Evolutionary conservation across 2,329 filamentous ascomycete genomes (phyloP).

Genomic region (Chaetomium sp.): DNA sequence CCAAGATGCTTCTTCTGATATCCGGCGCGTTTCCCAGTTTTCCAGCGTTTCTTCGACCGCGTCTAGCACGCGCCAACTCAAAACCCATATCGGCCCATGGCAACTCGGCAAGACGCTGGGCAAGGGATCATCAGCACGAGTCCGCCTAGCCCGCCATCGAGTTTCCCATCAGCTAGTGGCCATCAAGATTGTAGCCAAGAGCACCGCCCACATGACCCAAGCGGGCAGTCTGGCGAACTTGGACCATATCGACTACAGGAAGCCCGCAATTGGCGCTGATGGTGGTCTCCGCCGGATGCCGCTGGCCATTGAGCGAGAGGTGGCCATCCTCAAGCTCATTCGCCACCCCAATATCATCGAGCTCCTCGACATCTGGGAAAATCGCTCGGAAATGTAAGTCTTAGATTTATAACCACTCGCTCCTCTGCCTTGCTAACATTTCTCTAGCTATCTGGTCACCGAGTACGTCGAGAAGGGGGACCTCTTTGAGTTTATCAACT

Average conservation of each 20-base stretch:
- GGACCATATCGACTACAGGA: constrained; percentile 68
- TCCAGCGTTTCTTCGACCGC: constrained; percentile 43
- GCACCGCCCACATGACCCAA: constrained; percentile 75
- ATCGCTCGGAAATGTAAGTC: constrained; percentile 84
- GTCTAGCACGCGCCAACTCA: constrained; percentile 43
- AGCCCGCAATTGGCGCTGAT: constrained; percentile 50
- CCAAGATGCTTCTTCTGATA: constrained; percentile 33
- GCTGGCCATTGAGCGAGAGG: constrained; percentile 87
- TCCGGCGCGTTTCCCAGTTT: constrained; percentile 45
- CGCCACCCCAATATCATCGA: constrained; percentile 94
- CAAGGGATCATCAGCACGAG: constrained; percentile 84
- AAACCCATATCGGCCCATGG: constrained; percentile 91
- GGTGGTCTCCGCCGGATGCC: constrained; percentile 73
- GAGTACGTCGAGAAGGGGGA: constrained; percentile 83
- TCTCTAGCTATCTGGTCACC: constrained; percentile 80
- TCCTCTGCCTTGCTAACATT: neutral
- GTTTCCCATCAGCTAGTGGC: constrained; percentile 80
- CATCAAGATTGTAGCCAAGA: constrained; percentile 92
- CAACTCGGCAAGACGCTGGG: constrained; percentile 86
- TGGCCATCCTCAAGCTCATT: constrained; percentile 95
- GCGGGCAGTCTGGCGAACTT: constrained; percentile 84
- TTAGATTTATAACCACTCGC: too few relatives aligned
- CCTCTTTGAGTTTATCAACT: constrained; percentile 82
- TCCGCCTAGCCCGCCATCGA: constrained; percentile 80
- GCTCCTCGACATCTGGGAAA: constrained; percentile 97